Conservation (phyloP, 2,329 filamentous ascomycete species). For the Plenodomus tracheiphilus region DNA sequence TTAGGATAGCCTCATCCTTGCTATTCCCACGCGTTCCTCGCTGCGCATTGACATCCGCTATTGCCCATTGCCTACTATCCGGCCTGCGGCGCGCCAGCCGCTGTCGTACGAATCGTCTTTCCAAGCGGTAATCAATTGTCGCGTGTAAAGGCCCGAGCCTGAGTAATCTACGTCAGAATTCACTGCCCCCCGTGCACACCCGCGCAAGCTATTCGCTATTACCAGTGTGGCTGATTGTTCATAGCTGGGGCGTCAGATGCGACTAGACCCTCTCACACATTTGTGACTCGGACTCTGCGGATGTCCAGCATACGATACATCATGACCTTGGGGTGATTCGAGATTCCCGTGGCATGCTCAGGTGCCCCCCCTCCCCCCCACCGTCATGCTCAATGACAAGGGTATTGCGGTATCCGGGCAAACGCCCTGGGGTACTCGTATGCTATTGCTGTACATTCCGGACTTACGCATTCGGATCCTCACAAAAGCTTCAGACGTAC, state of each 20-base stretch:
- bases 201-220: conserved; percentile 20
- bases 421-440: conserved; percentile 7
- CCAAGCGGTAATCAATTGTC: not conserved
- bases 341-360: conserved; percentile 11
- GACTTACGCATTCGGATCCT: conserved; percentile 14
- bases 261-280: conserved; percentile 26
- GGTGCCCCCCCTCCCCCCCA: conserved; percentile 16
- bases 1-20: not conserved
- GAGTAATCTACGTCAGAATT: conserved; percentile 29
- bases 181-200: conserved; percentile 18
- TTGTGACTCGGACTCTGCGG: conserved; percentile 12
- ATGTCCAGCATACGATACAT: not conserved
- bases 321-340: not conserved
- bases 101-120: conserved; percentile 7
- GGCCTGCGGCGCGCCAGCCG: conserved; percentile 9
- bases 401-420: conserved; percentile 8
- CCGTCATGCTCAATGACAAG: conserved; percentile 15
- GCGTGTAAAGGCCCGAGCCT: conserved; percentile 17
- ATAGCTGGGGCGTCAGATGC: conserved; percentile 30
- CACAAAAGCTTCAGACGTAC: conserved; percentile 21
- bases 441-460: conserved; percentile 11
- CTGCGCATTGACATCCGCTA: not conserved
- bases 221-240: conserved; percentile 30
- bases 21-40: not conserved
- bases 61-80: not conserved